Evolutionary conservation across 1,284 basidiomycete species (phyloP), one percentile per base, ranked within the genome.

Genomic region (Veloporphyrellus conicus): DNA sequence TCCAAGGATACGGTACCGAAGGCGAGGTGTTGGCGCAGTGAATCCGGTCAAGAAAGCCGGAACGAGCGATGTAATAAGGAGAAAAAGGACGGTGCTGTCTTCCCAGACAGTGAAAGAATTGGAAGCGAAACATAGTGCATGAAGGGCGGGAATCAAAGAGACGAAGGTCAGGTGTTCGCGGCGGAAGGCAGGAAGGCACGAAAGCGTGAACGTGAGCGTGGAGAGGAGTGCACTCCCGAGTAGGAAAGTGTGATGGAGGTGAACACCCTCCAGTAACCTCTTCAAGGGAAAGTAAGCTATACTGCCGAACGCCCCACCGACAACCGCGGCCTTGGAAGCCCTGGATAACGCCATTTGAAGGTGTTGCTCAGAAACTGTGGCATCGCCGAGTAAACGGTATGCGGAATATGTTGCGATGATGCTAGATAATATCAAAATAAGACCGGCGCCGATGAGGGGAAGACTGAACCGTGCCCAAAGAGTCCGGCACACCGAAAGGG

Each of bases 51-150:
- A 66, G 56, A 84, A 69, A 50, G 75, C 71, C 0, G 84, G 75
- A 20, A 79, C 68, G 29, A 89, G 67, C 37, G 84, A 74, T 12
- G 87, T 77, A 41, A 84, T 66, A 42, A 86, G 71, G 43, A 96
- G 76, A 74, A 84, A 93, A 3, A 81, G 78, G 7, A 89, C 75
- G 44, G 92, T 74, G 29, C 79, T 78, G 64, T 98, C 94, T 76
- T 99, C 96, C 89, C 93, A 97, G 64, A 99, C 82, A 27, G 90
- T 90, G 71, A 91, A 96, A 0, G 93, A 96, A 71, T 98, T 99
- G 20, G 91, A 93, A 11, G 87, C 77, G 66, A 93, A 92, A 3
- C 83, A 74, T 5, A 87, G 46, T 3, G 82, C 68, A 56, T 94
- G 90, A 6, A 92, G 68, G 48, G 82, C 52, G 41, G 89, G 76